Percentiles rank a stretch among this genome's conserved stretches.
phyloP scores from a whole-genome alignment of 2,329 filamentous ascomycete genomes.

The Venturia oleaginea region DNA sequence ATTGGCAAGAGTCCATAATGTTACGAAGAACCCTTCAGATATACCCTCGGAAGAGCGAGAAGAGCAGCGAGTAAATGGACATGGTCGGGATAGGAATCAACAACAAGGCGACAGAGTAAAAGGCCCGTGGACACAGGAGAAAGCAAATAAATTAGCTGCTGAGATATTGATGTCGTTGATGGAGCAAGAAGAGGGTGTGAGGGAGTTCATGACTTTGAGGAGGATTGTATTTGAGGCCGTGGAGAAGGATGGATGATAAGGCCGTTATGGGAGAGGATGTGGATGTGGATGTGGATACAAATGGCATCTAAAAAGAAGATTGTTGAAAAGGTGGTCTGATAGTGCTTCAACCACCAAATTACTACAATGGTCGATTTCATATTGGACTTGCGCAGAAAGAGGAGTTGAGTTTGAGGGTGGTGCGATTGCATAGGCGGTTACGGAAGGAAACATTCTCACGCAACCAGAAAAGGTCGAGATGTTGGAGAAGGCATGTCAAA shows the following conservation, averaged over 20 bases:
- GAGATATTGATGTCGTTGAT: constrained; percentile 21
- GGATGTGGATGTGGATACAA: neutral
- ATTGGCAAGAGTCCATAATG: constrained; percentile 25
- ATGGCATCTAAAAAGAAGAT: neutral
- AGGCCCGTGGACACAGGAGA: constrained; percentile 29
- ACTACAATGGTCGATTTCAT: neutral
- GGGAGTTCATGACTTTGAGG: constrained; percentile 29
- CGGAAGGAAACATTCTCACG: too few species aligned
- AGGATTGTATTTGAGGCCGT: constrained; percentile 20
- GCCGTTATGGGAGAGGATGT: neutral
- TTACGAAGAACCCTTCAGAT: constrained; percentile 28
- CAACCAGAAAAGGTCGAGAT: too few species aligned
- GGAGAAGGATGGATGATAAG: constrained; percentile 12
- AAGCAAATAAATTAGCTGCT: constrained; percentile 27
- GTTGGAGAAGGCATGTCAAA: too few species aligned
- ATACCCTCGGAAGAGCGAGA: constrained; percentile 16
- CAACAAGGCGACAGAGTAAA: constrained; percentile 10
- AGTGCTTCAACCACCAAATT: neutral
- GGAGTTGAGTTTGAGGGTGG: neutral
- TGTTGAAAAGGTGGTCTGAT: neutral
- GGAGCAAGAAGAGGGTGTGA: constrained; percentile 30
- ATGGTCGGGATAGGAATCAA: neutral
- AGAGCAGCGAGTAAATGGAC: constrained; percentile 17
- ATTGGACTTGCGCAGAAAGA: neutral
- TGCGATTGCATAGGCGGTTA: neutral